Evolutionary conservation across 768 basidiomycete genomes (phyloP).

Genomic region (Crepidotus variabilis): DNA sequence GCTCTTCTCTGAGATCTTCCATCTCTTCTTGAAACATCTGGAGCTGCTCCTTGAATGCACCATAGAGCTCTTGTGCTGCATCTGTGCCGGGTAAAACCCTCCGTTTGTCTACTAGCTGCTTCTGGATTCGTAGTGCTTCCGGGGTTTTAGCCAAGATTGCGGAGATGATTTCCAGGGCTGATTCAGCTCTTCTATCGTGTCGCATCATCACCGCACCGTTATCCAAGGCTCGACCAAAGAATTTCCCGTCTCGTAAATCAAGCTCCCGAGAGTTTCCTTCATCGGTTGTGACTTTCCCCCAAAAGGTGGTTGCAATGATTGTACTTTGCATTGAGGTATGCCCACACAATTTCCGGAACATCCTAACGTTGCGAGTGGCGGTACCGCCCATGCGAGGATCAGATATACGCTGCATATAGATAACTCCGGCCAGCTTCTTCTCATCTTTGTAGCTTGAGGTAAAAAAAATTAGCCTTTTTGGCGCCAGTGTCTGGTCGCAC

Average conservation of each 20-base stretch:
- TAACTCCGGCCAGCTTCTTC: conserved; percentile 45
- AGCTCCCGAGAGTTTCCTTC: conserved; percentile 40
- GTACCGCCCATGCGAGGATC: conserved; percentile 49
- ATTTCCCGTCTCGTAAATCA: conserved; percentile 40
- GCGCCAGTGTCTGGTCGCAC: no score
- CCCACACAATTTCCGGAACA: conserved; percentile 53
- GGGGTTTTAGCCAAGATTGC: conserved; percentile 38
- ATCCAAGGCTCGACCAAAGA: conserved; percentile 50
- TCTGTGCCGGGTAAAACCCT: conserved; percentile 47
- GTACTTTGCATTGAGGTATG: conserved; percentile 45
- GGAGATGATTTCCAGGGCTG: conserved; percentile 39
- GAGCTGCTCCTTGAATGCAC: conserved; percentile 45
- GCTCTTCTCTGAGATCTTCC: conserved; percentile 39
- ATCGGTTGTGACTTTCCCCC: conserved; percentile 37
- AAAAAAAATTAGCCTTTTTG: no score
- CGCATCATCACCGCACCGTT: conserved; percentile 44
- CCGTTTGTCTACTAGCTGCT: conserved; percentile 48
- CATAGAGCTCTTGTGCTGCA: conserved; percentile 49
- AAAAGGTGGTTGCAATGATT: conserved; percentile 52
- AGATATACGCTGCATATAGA: conserved; percentile 53
- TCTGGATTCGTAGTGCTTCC: conserved; percentile 46
- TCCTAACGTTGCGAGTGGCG: conserved; percentile 45
- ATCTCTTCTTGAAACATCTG: conserved; percentile 46
- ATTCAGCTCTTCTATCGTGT: conserved; percentile 35
- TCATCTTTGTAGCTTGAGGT: no score